These are phyloP conservation scores for Wickerhamiella shivajii DNA, from an alignment of 805 yeast genomes.

Conservation along the genomic window DNA sequence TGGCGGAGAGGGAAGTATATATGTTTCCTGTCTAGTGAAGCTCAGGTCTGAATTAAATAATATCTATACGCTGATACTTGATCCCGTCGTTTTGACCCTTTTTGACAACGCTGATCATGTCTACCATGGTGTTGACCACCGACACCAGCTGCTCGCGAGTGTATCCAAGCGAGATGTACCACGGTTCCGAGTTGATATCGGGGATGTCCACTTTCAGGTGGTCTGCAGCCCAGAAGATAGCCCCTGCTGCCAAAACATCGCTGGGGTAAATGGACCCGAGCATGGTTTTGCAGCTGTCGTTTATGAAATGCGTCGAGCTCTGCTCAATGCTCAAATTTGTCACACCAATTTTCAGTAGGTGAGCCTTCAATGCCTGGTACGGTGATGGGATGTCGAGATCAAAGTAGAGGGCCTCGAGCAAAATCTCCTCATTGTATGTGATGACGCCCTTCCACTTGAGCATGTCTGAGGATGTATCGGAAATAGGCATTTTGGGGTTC, in stretches of 20 bases:
- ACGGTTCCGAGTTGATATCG: slow-evolving; percentile 11
- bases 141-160: slow-evolving; percentile 11
- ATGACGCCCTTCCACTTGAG: slow-evolving; percentile 39
- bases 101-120: slow-evolving; percentile 14
- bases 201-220: slow-evolving; percentile 7
- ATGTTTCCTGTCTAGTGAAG: background rate
- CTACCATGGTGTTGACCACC: slow-evolving; percentile 16
- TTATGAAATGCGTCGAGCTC: slow-evolving; percentile 20
- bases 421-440: slow-evolving; percentile 31
- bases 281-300: slow-evolving; percentile 27
- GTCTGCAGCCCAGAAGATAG: slow-evolving; percentile 25
- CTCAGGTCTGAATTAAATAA: background rate
- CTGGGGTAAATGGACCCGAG: slow-evolving; percentile 23
- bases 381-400: slow-evolving; percentile 34
- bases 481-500: slow-evolving; percentile 27
- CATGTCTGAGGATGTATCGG: slow-evolving; percentile 34
- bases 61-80: slow-evolving; percentile 11
- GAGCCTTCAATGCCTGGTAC: slow-evolving; percentile 13
- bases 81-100: slow-evolving; percentile 15
- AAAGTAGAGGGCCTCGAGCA: slow-evolving; percentile 33
- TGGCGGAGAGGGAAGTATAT: background rate
- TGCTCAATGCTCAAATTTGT: background rate
- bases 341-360: background rate
- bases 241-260: slow-evolving; percentile 26
- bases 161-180: slow-evolving; percentile 11